A percentile compares a stretch with the other conserved stretches of the same genome.
phyloP scores from a whole-genome alignment of 805 yeast genomes.

The Candida nanaspora region DNA sequence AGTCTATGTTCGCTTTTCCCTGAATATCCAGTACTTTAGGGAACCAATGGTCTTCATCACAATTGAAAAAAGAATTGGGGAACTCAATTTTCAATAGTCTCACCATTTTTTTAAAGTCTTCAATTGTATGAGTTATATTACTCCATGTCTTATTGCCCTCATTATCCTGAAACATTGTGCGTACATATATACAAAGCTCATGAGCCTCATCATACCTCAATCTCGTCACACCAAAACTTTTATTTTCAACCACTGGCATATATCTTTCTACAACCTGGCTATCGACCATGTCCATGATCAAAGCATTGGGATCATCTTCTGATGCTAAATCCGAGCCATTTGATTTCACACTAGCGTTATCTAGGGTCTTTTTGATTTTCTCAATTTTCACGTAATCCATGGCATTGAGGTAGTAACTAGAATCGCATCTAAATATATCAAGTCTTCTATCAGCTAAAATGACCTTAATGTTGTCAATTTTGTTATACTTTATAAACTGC shows the following conservation, averaged over 20 bases:
- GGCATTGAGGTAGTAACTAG: conserved; percentile 26
- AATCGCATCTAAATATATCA: conserved; percentile 30
- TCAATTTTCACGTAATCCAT: conserved; percentile 40
- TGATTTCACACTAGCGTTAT: no score
- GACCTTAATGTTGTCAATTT: conserved; percentile 48
- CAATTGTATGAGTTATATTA: conserved; percentile 20
- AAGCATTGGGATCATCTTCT: conserved; percentile 10
- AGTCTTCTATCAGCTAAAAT: conserved; percentile 45
- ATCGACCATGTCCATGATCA: conserved; percentile 30
- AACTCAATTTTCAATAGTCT: conserved; percentile 29
- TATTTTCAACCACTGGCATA: conserved; percentile 14
- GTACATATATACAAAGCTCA: conserved; percentile 21
- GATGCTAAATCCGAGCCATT: no score
- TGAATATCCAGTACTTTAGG: conserved; percentile 12
- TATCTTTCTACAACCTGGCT: conserved; percentile 12
- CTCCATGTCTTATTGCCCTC: conserved; percentile 4
- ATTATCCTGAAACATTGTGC: conserved; percentile 3
- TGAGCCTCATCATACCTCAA: conserved; percentile 23
- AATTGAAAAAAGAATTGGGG: conserved; percentile 25
- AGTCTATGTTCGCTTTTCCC: conserved; percentile 18
- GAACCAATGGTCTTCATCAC: conserved; percentile 14
- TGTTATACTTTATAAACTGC: conserved; percentile 61
- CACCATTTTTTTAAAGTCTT: conserved; percentile 26
- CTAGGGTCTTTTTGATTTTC: conserved; percentile 7
- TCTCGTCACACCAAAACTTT: conserved; percentile 26